Evolutionary conservation across 306 rosid genomes (phyloP), one percentile per base, ranked within the genome.

Genomic region (Alnus rubra): DNA sequence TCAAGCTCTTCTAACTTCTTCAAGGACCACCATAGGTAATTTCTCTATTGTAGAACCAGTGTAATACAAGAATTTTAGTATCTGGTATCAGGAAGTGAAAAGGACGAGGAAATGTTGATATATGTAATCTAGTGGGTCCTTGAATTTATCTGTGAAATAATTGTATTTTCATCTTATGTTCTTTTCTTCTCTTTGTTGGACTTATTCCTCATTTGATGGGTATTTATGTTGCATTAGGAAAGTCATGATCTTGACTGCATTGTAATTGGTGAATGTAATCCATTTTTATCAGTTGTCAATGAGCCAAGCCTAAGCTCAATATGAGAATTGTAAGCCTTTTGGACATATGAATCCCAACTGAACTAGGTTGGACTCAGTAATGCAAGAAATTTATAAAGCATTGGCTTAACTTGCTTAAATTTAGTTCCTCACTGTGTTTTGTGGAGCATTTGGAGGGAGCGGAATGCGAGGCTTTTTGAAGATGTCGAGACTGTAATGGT

Each of bases 1-100:
- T 86, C 97, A 74, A 82, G 99, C 99, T 80, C 99, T 96, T 82
- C 88, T 96, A 81, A 96, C 99, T 62, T 96, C 99, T 86, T 93
- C 99, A 79, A 92, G 79, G 88, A 91, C 96, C 67, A 88, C 96
- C 59, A 91, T 91, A 76, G 99, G 99, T 96, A 93, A 80, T 74
- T 77, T 74, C 74, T 85, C 76, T 62, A 65, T 71, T 74, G 44
- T 71, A 16, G 81, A 65, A 76, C 79, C 80, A 48, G 65, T 76
- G 59, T 69, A 16, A 37, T 82, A 49, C 55, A 53, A 60, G 56
- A 74, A 11, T 44, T 68, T 42, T 68, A 45, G 13, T 68, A 9
- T 68, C 50, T 68, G 49, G 49, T 68, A 78, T 37, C 78, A 69
- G 78, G 19, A 58, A 52, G 31, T 44, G 11, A 65, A 54, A 59